Conservation (phyloP, 2,329 filamentous ascomycete species). For the Diplocarpon mali region DNA sequence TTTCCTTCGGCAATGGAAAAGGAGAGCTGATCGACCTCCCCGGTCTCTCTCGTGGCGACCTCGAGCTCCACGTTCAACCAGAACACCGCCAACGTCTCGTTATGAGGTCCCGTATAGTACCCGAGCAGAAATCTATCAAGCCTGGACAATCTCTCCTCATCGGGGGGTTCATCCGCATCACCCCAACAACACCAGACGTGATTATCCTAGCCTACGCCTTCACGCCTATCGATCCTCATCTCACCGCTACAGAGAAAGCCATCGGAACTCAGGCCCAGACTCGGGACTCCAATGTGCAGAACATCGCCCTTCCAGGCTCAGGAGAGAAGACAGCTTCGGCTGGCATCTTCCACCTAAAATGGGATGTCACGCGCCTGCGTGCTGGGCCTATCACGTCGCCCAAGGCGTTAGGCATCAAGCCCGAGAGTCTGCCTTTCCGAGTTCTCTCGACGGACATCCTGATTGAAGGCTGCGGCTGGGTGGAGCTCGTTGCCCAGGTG, state of each 20-base stretch:
- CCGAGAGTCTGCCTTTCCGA: conserved; percentile 64
- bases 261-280: conserved; percentile 57
- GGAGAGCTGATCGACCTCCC: conserved; percentile 92
- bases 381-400: conserved; percentile 61
- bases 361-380: conserved; percentile 74
- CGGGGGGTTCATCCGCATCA: conserved; percentile 80
- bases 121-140: conserved; percentile 63
- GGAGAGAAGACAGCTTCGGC: conserved; percentile 54
- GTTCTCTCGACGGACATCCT: conserved; percentile 76
- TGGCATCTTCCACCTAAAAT: conserved; percentile 61
- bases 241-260: conserved; percentile 73
- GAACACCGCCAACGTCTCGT: conserved; percentile 57
- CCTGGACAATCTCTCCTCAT: conserved; percentile 71
- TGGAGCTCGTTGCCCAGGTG: conserved; percentile 78
- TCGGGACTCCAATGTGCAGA: conserved; percentile 46
- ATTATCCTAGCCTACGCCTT: conserved; percentile 79
- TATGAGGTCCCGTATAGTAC: conserved; percentile 66
- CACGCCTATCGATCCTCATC: conserved; percentile 63
- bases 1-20: conserved; percentile 75
- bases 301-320: conserved; percentile 49
- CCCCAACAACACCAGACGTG: conserved; percentile 53
- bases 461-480: conserved; percentile 86
- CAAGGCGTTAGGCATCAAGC: conserved; percentile 49
- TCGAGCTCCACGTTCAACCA: conserved; percentile 60
- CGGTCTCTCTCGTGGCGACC: conserved; percentile 62